phyloP scores from a whole-genome alignment of 1,284 basidiomycete genomes.

The Pseudozyma hubeiensis region DNA sequence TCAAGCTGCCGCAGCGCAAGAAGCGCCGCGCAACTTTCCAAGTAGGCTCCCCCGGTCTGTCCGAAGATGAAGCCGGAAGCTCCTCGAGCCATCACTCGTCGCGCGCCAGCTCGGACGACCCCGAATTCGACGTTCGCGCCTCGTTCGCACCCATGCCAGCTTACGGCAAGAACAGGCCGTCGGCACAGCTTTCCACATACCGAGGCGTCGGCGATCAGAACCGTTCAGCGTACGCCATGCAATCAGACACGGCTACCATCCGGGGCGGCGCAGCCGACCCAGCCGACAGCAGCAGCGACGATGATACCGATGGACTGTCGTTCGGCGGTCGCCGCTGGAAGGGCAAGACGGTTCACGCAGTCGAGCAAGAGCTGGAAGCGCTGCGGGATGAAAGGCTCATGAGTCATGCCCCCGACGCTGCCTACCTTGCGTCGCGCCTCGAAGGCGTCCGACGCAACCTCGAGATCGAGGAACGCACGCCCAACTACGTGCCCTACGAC shows the following conservation, averaged over 20 bases:
- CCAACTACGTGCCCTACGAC: conserved; percentile 48
- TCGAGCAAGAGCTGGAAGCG: conserved; percentile 62
- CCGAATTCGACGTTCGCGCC: conserved; percentile 55
- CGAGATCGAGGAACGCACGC: conserved; percentile 51
- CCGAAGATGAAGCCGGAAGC: conserved; percentile 28
- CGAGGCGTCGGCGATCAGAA: conserved; percentile 28
- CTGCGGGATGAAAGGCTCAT: conserved; percentile 57
- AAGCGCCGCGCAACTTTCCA: conserved; percentile 44
- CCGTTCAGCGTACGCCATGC: not conserved
- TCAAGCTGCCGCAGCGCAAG: conserved; percentile 34
- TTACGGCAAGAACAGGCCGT: conserved; percentile 27
- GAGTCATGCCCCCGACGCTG: conserved; percentile 62
- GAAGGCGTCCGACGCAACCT: conserved; percentile 59
- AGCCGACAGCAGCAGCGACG: conserved; percentile 26
- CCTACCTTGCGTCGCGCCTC: conserved; percentile 59
- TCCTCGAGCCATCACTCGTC: conserved; percentile 25
- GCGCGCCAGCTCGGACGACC: conserved; percentile 32
- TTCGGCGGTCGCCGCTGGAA: conserved; percentile 57
- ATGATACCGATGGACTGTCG: conserved; percentile 43
- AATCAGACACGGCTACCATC: not conserved
- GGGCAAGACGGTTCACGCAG: conserved; percentile 64
- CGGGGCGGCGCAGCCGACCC: not conserved
- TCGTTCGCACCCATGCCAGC: conserved; percentile 58
- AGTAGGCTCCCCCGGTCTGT: conserved; percentile 46
- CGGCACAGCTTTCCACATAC: conserved; percentile 5